A percentile compares a stretch with the other conserved stretches of the same genome.
Evolutionary conservation across 805 yeast species (phyloP).

Genomic region (Ogataea paraovalis): DNA sequence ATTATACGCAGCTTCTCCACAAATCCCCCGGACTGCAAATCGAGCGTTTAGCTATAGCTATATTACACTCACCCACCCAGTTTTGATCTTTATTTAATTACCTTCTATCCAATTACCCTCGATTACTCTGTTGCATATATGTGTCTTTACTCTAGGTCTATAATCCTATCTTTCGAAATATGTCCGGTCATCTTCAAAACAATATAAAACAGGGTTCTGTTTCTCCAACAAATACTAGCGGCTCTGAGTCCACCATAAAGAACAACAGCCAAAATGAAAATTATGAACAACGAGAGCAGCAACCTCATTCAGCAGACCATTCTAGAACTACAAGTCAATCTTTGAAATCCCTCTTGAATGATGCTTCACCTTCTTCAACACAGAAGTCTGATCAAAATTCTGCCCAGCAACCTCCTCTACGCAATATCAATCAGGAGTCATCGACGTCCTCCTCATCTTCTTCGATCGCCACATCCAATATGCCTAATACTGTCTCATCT

Average conservation of each 20-base stretch:
- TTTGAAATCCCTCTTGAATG: not conserved
- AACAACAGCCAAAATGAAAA: not conserved
- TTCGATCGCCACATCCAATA: not conserved
- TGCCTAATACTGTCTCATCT: not conserved
- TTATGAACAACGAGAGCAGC: not conserved
- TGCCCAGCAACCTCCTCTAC: not conserved
- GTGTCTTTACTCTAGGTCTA: no score
- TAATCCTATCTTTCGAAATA: not conserved
- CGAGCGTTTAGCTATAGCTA: not conserved
- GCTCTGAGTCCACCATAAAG: not conserved
- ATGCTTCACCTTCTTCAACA: not conserved
- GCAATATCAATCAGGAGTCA: not conserved
- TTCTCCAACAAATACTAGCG: not conserved
- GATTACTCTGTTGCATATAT: not conserved
- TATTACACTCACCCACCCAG: not conserved
- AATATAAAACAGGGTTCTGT: not conserved
- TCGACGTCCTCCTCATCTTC: not conserved
- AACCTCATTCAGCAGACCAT: not conserved
- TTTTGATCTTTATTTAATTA: no score
- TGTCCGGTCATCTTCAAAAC: not conserved
- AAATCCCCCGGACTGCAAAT: not conserved
- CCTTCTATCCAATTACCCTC: no score
- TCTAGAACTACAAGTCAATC: not conserved
- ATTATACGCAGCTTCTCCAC: not conserved
- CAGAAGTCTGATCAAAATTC: not conserved